Evolutionary conservation across 768 basidiomycete species (phyloP).

Genomic region (Tephrocybe sp.): DNA sequence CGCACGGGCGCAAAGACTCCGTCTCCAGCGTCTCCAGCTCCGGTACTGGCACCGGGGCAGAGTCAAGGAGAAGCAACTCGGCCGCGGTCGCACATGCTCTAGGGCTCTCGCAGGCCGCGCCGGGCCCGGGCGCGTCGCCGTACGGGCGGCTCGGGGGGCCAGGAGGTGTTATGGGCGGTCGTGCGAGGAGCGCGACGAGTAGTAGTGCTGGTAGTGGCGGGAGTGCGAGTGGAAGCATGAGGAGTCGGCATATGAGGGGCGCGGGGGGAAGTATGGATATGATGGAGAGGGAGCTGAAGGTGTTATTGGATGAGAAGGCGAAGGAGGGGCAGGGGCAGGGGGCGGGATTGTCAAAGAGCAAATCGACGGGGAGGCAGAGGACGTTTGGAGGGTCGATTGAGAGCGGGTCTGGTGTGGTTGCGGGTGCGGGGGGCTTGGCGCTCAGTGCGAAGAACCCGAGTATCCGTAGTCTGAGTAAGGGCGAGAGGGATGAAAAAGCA

Average conservation of each 20-base stretch:
- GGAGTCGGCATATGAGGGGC: constrained; percentile 31
- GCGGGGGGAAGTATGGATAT: constrained; percentile 19
- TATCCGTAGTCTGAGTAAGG: constrained; percentile 17
- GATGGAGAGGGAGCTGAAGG: constrained; percentile 41
- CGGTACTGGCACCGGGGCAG: constrained; percentile 7
- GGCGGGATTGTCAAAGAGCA: constrained; percentile 29
- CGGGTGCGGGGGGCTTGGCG: constrained; percentile 10
- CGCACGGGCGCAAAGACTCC: constrained; percentile 10
- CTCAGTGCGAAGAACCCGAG: constrained; percentile 13
- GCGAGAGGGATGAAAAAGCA: constrained; percentile 54
- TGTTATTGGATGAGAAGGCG: constrained; percentile 40
- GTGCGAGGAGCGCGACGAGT: constrained; percentile 16
- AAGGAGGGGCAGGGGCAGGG: constrained; percentile 7
- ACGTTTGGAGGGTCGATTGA: constrained; percentile 14
- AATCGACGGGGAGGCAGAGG: constrained; percentile 28
- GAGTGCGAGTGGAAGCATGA: constrained; percentile 27
- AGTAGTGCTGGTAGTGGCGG: not conserved
- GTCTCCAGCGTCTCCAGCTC: constrained; percentile 12
- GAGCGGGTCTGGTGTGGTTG: too few species aligned
- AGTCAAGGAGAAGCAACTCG: constrained; percentile 29
- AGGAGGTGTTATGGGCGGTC: constrained; percentile 24
- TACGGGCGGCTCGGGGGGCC: constrained; percentile 39
- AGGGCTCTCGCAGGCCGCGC: constrained; percentile 39
- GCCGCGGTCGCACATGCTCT: constrained; percentile 39
- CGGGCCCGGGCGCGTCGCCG: constrained; percentile 16